Base-by-base conservation (phyloP, 176 grass and related monocot genomes). In the Avena insularis region DNA sequence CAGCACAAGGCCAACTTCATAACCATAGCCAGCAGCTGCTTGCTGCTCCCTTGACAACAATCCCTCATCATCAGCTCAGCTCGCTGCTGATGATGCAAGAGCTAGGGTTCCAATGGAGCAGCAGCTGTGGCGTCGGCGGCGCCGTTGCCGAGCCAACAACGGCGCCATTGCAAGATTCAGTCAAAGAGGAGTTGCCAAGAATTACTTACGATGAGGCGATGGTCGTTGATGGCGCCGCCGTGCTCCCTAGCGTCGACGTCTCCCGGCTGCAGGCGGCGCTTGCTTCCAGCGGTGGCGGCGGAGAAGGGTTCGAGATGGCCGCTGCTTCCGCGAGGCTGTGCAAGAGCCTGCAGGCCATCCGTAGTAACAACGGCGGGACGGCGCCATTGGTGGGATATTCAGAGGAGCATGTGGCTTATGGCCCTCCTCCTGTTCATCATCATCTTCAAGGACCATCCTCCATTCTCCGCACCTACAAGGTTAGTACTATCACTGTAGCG, bases 41-140 rank as follows among this genome's bases (percentile, higher is more conserved):
- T 81, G 21, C 67, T 74, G 54, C 87, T 58, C 67, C 71, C 63
- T 53, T 53, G 47, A 70, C 61, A 20, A 9, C 86, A 16, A 66
- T 46, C 48, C 66, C 81, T 86, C 86, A 75, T 79, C 85, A 65
- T 80, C 81, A 90, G 65, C 87, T 89, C 50, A 86, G 82, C 82
- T 85, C 86, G 2, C 43, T 88, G 78, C 57, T 90, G 4, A 87
- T 92, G 92, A 91, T 92, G 81, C 96, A 94, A 85, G 90, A 98
- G 23, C 78, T 98, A 96, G 96, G 90, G 86, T 88, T 95, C 91
- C 93, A 91, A 83, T 95, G 91, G 94, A 81, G 72, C 25, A 31
- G 20, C 82, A 71, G 60, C 80, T 80, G 70, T 43, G 74, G 67
- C 3, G 10, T 31, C 72, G 45, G 48, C 75, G 72, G 69, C 75